These are phyloP conservation scores for Lophium mytilinum DNA, from an alignment of 495 filamentous ascomycete species.

Conservation along the genomic window DNA sequence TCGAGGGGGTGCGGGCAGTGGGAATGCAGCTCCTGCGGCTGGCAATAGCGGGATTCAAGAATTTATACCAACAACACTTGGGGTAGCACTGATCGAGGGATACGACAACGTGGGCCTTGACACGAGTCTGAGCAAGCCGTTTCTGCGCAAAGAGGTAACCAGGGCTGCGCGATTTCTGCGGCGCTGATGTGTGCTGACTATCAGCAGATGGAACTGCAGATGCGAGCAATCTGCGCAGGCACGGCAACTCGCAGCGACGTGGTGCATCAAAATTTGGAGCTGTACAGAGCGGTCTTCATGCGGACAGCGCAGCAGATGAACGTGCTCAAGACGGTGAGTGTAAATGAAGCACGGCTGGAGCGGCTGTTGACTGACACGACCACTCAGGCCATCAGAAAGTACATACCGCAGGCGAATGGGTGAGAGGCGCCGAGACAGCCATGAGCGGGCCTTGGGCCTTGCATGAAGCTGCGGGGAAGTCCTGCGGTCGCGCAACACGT, in stretches of 20 bases:
- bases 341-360: conserved; percentile 1
- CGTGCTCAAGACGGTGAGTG: conserved; percentile 63
- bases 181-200: conserved; percentile 15
- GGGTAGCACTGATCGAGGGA: conserved; percentile 83
- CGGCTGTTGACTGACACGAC: conserved; percentile 6
- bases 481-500: conserved; percentile 18
- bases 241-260: conserved; percentile 61
- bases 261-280: conserved; percentile 68
- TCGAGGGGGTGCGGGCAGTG: conserved; percentile 35
- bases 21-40: conserved; percentile 38
- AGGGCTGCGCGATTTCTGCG: conserved; percentile 1
- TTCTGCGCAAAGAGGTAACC: conserved; percentile 73
- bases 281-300: conserved; percentile 78
- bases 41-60: conserved; percentile 56
- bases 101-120: conserved; percentile 89
- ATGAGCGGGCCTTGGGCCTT: conserved; percentile 1
- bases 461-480: conserved; percentile 17
- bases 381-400: conserved; percentile 31
- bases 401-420: conserved; percentile 29
- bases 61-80: conserved; percentile 84
- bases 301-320: conserved; percentile 65
- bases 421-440: conserved; percentile 23
- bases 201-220: conserved; percentile 71
- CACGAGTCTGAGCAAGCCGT: conserved; percentile 89
- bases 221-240: conserved; percentile 95